phyloP scores from a whole-genome alignment of 805 yeast genomes.

The Ogataea siamensis region DNA sequence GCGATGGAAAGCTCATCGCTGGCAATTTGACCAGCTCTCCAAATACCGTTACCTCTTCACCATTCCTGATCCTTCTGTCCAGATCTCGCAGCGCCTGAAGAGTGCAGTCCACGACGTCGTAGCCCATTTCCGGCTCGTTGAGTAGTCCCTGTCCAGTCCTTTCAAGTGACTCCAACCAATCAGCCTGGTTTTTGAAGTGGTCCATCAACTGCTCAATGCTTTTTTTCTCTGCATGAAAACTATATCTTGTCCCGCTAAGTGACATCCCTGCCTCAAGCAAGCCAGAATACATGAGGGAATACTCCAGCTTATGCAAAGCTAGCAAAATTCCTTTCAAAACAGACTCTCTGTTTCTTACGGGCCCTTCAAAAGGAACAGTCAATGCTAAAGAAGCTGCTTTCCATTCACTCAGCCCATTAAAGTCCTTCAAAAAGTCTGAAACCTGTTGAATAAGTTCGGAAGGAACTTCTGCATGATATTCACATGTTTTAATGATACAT shows the following conservation, averaged over 20 bases:
- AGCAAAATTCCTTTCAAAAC: background rate
- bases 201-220: background rate
- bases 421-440: conserved; percentile 4
- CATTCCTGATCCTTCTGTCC: conserved; percentile 2
- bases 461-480: conserved; percentile 8
- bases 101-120: background rate
- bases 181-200: conserved; percentile 2
- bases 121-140: background rate
- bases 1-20: background rate
- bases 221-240: background rate
- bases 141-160: conserved; percentile 8
- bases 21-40: background rate
- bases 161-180: conserved; percentile 1
- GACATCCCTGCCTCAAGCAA: conserved; percentile 10
- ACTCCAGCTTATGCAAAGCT: conserved; percentile 1
- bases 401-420: conserved; percentile 7
- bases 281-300: background rate
- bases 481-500: conserved; percentile 7
- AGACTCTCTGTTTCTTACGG: conserved; percentile 9
- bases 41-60: conserved; percentile 5
- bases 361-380: conserved; percentile 5
- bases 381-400: conserved; percentile 6
- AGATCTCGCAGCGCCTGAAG: conserved; percentile 1
- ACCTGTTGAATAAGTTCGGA: conserved; percentile 1
- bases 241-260: conserved; percentile 4